These are phyloP conservation scores for Theileria equi DNA, from an alignment of 169 alveolate species.

Conservation along the genomic window DNA sequence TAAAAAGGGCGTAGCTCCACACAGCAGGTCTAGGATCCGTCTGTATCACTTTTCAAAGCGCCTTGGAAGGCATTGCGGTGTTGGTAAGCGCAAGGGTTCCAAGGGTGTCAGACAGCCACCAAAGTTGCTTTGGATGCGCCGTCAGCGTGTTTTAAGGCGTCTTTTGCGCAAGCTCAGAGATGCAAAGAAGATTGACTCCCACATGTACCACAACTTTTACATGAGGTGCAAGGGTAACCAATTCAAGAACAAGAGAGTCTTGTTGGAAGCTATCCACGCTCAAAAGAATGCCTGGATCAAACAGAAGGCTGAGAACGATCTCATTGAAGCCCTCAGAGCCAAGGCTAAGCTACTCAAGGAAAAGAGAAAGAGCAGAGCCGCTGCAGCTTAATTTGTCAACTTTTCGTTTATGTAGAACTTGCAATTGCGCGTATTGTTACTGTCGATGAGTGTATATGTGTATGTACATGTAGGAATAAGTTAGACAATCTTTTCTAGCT, in stretches of 20 bases:
- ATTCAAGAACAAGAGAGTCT: slow-evolving; percentile 95
- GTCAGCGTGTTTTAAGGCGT: slow-evolving; percentile 97
- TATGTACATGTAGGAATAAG: not conserved
- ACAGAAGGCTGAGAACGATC: slow-evolving; percentile 85
- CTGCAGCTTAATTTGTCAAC: slow-evolving; percentile 47
- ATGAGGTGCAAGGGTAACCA: slow-evolving; percentile 96
- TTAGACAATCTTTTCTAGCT: slow-evolving; percentile 57
- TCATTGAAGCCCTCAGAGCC: slow-evolving; percentile 84
- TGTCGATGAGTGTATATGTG: no score
- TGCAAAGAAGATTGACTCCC: slow-evolving; percentile 92
- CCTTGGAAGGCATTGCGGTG: slow-evolving; percentile 96
- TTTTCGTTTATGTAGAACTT: no score
- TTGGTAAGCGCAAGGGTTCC: slow-evolving; percentile 97
- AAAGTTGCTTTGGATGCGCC: slow-evolving; percentile 96
- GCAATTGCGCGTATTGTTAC: not conserved
- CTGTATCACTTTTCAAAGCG: slow-evolving; percentile 91
- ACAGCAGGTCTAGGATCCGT: slow-evolving; percentile 93
- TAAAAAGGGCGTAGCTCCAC: slow-evolving; percentile 94
- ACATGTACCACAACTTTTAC: slow-evolving; percentile 96
- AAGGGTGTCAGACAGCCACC: slow-evolving; percentile 96
- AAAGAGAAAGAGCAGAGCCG: slow-evolving; percentile 68
- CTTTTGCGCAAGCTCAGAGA: slow-evolving; percentile 94
- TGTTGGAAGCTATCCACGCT: slow-evolving; percentile 95
- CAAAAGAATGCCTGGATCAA: slow-evolving; percentile 87
- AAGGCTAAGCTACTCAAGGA: slow-evolving; percentile 79